phyloP scores from a whole-genome alignment of 805 yeast species.

The Zygoascus flipseniorum region DNA sequence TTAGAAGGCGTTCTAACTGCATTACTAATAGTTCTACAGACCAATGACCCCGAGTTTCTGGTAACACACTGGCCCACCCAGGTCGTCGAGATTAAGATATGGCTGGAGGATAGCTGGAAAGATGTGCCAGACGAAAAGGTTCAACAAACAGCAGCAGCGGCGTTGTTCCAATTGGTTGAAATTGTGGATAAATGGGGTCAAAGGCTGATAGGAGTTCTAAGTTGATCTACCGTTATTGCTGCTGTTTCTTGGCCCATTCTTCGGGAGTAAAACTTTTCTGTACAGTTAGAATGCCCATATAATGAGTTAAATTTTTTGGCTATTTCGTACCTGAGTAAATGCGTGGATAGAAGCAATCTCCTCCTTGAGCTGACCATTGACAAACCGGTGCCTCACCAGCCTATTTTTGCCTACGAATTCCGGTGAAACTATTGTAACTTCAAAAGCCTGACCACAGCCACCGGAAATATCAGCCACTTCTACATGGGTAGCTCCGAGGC shows the following conservation, averaged over 20 bases:
- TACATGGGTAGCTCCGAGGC: constrained; percentile 55
- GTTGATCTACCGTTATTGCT: background rate
- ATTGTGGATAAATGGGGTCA: constrained; percentile 20
- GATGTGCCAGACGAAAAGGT: constrained; percentile 21
- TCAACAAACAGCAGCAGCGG: constrained; percentile 27
- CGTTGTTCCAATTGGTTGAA: constrained; percentile 21
- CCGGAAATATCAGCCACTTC: constrained; percentile 76
- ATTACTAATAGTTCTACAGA: constrained; percentile 25
- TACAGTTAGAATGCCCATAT: background rate
- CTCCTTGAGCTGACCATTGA: constrained; percentile 69
- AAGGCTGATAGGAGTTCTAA: constrained; percentile 12
- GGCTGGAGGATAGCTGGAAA: constrained; percentile 27
- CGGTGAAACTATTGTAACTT: constrained; percentile 74
- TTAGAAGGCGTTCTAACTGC: constrained; percentile 27
- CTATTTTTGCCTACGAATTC: constrained; percentile 74
- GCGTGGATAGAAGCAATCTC: constrained; percentile 89
- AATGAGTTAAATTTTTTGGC: constrained; percentile 25
- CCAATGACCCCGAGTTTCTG: constrained; percentile 21
- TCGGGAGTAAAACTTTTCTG: constrained; percentile 55
- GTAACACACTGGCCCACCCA: constrained; percentile 21
- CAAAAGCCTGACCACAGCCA: constrained; percentile 98
- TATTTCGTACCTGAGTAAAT: constrained; percentile 64
- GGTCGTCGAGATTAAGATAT: constrained; percentile 23
- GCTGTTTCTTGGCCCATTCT: constrained; percentile 58
- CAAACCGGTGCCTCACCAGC: constrained; percentile 77